Conservation (phyloP, 75 land plant species). For the Adiantum capillusveneris region DNA sequence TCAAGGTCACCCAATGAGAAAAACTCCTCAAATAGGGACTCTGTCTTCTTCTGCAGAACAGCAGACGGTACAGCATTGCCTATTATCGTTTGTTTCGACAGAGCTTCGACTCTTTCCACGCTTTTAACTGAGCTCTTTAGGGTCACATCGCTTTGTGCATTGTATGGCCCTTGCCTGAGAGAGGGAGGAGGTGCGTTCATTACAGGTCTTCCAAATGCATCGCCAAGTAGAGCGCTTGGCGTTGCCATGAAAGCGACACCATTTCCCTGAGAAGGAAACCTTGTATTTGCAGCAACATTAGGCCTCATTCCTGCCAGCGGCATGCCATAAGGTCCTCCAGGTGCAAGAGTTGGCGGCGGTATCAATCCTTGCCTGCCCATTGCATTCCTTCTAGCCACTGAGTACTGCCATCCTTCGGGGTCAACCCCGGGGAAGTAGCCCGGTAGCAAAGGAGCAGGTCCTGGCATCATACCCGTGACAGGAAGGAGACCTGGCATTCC, state of each 20-base stretch:
- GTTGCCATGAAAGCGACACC: neutral
- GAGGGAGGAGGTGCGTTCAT: too few species aligned
- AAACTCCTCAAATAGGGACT: conserved; percentile 73
- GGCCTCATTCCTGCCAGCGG: conserved; percentile 13
- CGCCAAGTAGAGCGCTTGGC: neutral
- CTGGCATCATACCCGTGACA: conserved; percentile 79
- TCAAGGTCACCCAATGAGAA: conserved; percentile 45
- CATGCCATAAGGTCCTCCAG: conserved; percentile 26
- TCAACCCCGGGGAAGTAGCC: conserved; percentile 56
- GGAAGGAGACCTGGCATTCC: conserved; percentile 34
- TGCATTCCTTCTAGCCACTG: conserved; percentile 35
- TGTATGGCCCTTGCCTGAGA: too few species aligned
- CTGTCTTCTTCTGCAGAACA: conserved; percentile 44
- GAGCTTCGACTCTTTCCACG: conserved; percentile 3
- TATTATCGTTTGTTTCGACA: conserved; percentile 15
- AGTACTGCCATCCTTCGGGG: conserved; percentile 48
- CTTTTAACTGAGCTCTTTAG: conserved; percentile 7
- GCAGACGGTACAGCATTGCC: conserved; percentile 10
- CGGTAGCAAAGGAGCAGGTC: conserved; percentile 48
- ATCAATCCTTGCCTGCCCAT: conserved; percentile 18
- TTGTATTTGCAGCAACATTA: neutral
- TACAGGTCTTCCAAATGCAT: neutral
- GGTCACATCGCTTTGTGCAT: neutral
- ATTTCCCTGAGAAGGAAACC: too few species aligned
- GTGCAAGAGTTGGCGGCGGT: neutral